Base-by-base conservation (phyloP, 2,329 filamentous ascomycete species). In the Aspergillus intermedius region DNA sequence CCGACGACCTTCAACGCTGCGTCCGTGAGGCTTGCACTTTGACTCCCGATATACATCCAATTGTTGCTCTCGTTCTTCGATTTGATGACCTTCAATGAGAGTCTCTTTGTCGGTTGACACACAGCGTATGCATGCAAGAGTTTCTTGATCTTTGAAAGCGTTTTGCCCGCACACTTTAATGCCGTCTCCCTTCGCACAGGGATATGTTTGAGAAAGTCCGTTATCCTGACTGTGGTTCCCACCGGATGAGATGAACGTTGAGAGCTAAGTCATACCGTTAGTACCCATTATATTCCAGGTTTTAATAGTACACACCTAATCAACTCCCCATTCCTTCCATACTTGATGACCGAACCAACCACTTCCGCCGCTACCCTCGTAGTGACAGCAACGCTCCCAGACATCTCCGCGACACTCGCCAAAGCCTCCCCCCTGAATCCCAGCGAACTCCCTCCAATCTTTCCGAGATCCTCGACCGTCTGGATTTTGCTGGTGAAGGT, bases 371-470 rank as follows among this genome's bases (percentile, higher is more conserved):
- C 77, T 28, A 80, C 70, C 44, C 80, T 71, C 2, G 82, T 85
- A 10, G 71, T 79, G 40, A 85, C 68, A 1, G 60, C 66, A 40
- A 85, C 50, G 2, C 62, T 59, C 4, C 75, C 73, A 48, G 77
- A 80, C 65, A 84, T 71, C 54, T 83, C 79, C 9, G 78, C 79
- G 47, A 78, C 72, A 59, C 80, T 83, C 2, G 81, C 79, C 50
- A 86, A 66, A 2, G 83, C 82, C 62, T 84, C 80, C 13, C 83
- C 83, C 46, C 83, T 71, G 57, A 86, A 86, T 2, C 83, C 83
- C 10, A 86, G 69, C 40, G 74, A 80, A 13, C 67, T 74, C 0
- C 80, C 75, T 25, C 80, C 79, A 15, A 84, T 61, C 19, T 70
- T 68, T 49, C 65, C 72, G 42, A 85, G 64, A 52, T 86, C 81